Base-by-base conservation (phyloP, 2,329 filamentous ascomycete genomes). In the Curvularia spicifera region DNA sequence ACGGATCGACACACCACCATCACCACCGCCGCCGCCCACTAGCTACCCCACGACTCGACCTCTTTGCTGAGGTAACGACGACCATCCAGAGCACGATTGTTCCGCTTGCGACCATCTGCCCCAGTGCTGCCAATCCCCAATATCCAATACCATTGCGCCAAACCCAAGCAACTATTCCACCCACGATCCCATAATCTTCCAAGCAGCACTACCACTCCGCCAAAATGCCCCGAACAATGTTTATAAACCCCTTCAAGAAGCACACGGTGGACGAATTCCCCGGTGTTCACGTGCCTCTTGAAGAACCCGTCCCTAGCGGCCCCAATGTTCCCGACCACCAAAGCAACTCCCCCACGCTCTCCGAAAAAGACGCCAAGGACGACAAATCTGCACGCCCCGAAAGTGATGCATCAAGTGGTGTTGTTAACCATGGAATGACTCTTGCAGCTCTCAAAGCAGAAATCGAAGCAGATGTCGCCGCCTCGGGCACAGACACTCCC, bases 361-460 rank as follows among this genome's bases (percentile, higher is more conserved):
- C 69, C 18, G 64, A 65, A 20, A 66, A 63, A 20, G 47, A 40
- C 20, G 57, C 66, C 10, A 67, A 76, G 52, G 73, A 78, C 44
- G 63, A 70, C 22, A 67, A 72, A 69, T 76, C 57, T 42, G 65
- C 39, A n/a, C 57, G 57, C 44, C 61, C 61, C 35, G 54, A 62
- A 8, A 70, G 69, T 64, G 66, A 69, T 35, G 71, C 74, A 46
- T 65, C 62, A 9, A 69, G 68, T 56, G 65, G 62, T 43, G 51
- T 64, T 39, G 56, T 66, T 50, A 69, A 80, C 75, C 56, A 79
- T 78, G 71, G 69, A 54, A 63, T 72, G 54, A 91, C 88, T 40
- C 80, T 94, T 53, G 89, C 91, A 64, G 84, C 84, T 5, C 78
- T 94, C 60, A 84, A 88, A 64, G 85, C 84, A 57, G 89, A 91